phyloP scores from a whole-genome alignment of 805 yeast genomes.

The Schwanniomyces polymorphus region DNA sequence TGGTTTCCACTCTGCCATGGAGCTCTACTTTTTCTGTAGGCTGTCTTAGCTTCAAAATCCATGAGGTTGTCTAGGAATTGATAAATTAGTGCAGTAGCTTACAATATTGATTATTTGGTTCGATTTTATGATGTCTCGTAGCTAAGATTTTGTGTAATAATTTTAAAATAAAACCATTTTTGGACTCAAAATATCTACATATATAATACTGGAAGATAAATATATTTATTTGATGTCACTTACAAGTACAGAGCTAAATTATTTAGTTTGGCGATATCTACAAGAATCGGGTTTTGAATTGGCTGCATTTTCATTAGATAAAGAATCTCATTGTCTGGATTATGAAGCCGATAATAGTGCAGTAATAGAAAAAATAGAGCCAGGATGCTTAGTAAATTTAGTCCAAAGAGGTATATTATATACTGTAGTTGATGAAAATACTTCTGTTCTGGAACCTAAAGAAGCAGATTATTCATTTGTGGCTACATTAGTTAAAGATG shows the following conservation, averaged over 20 bases:
- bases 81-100: background rate
- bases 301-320: constrained; percentile 77
- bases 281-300: constrained; percentile 82
- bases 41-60: constrained; percentile 28
- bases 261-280: constrained; percentile 87
- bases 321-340: constrained; percentile 63
- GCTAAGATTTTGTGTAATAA: background rate
- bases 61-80: constrained; percentile 10
- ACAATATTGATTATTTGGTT: background rate
- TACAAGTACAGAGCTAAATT: constrained; percentile 81
- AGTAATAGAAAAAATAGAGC: constrained; percentile 52
- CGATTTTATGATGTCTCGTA: background rate
- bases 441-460: constrained; percentile 4
- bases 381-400: constrained; percentile 77
- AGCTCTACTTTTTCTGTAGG: constrained; percentile 42
- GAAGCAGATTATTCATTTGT: constrained; percentile 45
- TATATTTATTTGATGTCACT: constrained; percentile 57
- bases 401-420: constrained; percentile 86
- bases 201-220: background rate
- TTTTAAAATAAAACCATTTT: background rate
- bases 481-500: constrained; percentile 51
- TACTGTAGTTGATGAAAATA: constrained; percentile 45
- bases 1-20: constrained; percentile 35
- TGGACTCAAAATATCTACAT: background rate
- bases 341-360: constrained; percentile 48